Conservation (phyloP, 2,329 filamentous ascomycete genomes). For the Epichloe uncinata region DNA sequence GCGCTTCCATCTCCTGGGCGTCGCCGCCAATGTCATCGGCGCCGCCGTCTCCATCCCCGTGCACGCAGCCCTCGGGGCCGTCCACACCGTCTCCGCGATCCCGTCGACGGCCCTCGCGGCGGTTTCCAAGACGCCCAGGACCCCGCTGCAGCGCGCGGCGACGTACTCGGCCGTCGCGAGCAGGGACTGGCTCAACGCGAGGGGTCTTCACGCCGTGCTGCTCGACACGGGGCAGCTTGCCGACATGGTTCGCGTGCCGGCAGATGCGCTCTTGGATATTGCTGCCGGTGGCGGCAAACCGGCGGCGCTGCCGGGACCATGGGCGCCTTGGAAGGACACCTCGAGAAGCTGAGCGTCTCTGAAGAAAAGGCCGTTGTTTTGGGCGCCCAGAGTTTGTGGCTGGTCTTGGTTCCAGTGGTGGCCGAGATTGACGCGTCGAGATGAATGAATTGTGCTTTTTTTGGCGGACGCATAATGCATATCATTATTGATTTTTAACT, state of each 20-base stretch:
- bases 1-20: too few species aligned
- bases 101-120: too few species aligned
- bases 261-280: slow-evolving; percentile 27
- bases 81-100: too few species aligned
- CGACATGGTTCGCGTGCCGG: slow-evolving; percentile 14
- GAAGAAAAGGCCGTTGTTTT: slow-evolving; percentile 14
- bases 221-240: slow-evolving; percentile 21
- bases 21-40: too few species aligned
- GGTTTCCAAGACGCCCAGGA: too few species aligned
- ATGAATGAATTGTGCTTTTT: neutral
- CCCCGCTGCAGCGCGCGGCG: slow-evolving; percentile 7
- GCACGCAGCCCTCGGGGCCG: too few species aligned
- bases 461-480: too few species aligned
- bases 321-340: slow-evolving; percentile 13
- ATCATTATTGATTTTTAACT: too few species aligned
- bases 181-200: slow-evolving; percentile 26
- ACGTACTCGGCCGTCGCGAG: slow-evolving; percentile 30
- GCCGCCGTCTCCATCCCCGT: too few species aligned
- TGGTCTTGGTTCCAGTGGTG: slow-evolving; percentile 16
- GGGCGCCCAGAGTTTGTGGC: slow-evolving; percentile 20
- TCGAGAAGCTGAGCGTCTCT: slow-evolving; percentile 18
- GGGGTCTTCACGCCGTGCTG: slow-evolving; percentile 25
- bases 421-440: neutral
- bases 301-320: slow-evolving; percentile 14
- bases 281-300: slow-evolving; percentile 8